phyloP scores from a whole-genome alignment of 2,329 filamentous ascomycete genomes.

The Alternaria angustiovoidea region DNA sequence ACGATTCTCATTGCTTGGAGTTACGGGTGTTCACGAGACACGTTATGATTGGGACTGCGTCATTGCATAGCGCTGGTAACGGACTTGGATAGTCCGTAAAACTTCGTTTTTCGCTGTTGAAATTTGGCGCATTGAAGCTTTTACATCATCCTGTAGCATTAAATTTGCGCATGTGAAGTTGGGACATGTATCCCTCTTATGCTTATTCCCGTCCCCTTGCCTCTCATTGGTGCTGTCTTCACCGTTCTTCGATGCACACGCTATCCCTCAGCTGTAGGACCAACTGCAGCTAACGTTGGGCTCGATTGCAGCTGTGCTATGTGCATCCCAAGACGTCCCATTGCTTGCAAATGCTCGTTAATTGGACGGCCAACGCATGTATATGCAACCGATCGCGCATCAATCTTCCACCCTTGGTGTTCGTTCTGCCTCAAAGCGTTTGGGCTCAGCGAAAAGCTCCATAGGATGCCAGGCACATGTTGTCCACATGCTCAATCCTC shows the following conservation, averaged over 20 bases:
- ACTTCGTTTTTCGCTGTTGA: constrained; percentile 23
- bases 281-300: constrained; percentile 18
- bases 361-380: constrained; percentile 14
- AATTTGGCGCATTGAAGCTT: constrained; percentile 25
- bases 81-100: constrained; percentile 10
- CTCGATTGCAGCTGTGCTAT: constrained; percentile 18
- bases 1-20: constrained; percentile 22
- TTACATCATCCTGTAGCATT: not conserved
- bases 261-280: constrained; percentile 6
- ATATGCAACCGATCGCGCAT: constrained; percentile 6
- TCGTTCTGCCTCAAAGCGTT: constrained; percentile 7
- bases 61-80: constrained; percentile 24
- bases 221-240: not conserved
- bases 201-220: not conserved
- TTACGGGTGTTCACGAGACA: constrained; percentile 14
- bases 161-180: constrained; percentile 4
- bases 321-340: not conserved
- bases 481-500: constrained; percentile 40
- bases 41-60: constrained; percentile 11
- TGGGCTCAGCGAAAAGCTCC: constrained; percentile 14
- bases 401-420: not conserved
- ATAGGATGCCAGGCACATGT: constrained; percentile 1
- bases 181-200: not conserved
- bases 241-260: constrained; percentile 5
- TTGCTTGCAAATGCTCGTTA: constrained; percentile 14